A percentile compares a stretch with the other conserved stretches of the same genome.
phyloP scores from a whole-genome alignment of 768 basidiomycete genomes.

The Trametes coccinea region DNA sequence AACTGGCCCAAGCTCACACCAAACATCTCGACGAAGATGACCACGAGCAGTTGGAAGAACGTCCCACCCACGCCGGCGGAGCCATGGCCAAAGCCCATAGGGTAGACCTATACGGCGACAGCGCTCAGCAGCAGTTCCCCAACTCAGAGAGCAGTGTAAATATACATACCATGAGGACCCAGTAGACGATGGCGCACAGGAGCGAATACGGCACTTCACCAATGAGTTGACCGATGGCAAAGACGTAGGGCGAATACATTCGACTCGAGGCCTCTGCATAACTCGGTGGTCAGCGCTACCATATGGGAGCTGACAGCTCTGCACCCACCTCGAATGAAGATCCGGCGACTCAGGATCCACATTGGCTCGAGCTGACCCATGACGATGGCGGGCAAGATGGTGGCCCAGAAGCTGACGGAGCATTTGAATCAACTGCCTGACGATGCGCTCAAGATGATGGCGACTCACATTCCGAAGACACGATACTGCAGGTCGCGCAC shows the following conservation, averaged over 20 bases:
- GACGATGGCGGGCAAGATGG: constrained; percentile 69
- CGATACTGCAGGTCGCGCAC: constrained; percentile 74
- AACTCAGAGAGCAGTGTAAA: background rate
- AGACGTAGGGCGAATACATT: constrained; percentile 85
- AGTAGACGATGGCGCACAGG: constrained; percentile 72
- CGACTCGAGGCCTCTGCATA: constrained; percentile 70
- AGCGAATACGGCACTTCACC: constrained; percentile 80
- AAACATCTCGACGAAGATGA: constrained; percentile 70
- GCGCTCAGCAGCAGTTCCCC: background rate
- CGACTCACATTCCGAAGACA: constrained; percentile 70
- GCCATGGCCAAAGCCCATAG: constrained; percentile 68
- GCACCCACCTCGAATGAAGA: constrained; percentile 35
- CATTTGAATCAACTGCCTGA: background rate
- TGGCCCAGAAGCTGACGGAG: constrained; percentile 58
- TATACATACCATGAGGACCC: constrained; percentile 62
- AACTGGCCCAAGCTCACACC: constrained; percentile 74
- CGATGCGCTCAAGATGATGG: background rate
- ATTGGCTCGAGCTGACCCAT: constrained; percentile 82
- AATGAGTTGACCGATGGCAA: constrained; percentile 78
- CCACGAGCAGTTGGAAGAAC: constrained; percentile 70
- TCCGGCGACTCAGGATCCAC: constrained; percentile 71
- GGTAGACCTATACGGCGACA: constrained; percentile 45
- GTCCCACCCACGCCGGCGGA: constrained; percentile 58
- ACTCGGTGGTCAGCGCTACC: background rate
- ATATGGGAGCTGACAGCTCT: background rate